phyloP scores from a whole-genome alignment of 257 asterid genomes.

The Ilex asprella region DNA sequence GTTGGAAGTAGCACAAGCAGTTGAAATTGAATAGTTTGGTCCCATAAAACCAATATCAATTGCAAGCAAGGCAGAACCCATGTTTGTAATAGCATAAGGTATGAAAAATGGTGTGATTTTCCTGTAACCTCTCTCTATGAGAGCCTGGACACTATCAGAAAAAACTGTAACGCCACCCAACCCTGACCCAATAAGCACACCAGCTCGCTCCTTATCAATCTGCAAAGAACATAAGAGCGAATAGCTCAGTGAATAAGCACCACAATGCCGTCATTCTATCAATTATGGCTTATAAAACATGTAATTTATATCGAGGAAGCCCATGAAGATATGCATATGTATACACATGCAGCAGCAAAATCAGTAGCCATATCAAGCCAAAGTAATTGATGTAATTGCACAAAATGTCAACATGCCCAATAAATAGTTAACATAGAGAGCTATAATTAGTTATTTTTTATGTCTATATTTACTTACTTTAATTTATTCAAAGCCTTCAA shows the following conservation, averaged over 20 bases:
- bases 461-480: too few species aligned
- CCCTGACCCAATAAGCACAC: conserved; percentile 86
- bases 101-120: conserved; percentile 89
- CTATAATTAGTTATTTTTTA: too few species aligned
- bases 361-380: too few species aligned
- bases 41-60: conserved; percentile 94
- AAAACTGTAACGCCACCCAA: conserved; percentile 91
- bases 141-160: conserved; percentile 80
- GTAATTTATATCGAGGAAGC: too few species aligned
- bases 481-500: too few species aligned
- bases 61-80: conserved; percentile 93
- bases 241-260: conserved; percentile 2
- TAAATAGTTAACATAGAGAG: too few species aligned
- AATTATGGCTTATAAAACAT: too few species aligned
- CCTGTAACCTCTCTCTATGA: conserved; percentile 72
- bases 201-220: conserved; percentile 85
- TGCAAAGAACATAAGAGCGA: conserved; percentile 21
- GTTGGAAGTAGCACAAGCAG: conserved; percentile 97
- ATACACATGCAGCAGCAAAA: too few species aligned
- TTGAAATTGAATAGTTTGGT: conserved; percentile 86
- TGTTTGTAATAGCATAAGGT: conserved; percentile 87
- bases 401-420: too few species aligned
- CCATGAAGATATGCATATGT: too few species aligned
- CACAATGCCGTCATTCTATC: too few species aligned
- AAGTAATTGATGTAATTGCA: too few species aligned